A percentile compares a stretch with the other conserved stretches of the same genome.
Evolutionary conservation across 345 rosid genomes (phyloP).

Genomic region (Lenwebbia sp.): DNA sequence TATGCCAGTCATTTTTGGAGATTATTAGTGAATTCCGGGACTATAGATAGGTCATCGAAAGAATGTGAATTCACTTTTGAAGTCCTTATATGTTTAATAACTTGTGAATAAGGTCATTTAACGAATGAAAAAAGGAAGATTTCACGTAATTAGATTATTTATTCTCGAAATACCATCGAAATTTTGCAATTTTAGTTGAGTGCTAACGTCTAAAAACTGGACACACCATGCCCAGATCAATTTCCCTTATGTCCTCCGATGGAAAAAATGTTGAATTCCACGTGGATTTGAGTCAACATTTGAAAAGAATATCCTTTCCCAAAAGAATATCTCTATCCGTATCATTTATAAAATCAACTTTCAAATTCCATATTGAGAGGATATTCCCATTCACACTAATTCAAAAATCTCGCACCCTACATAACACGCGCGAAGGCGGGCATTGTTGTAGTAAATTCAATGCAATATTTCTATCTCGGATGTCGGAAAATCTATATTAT

Average conservation of each 20-base stretch:
- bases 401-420: neutral
- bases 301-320: neutral
- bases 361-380: neutral
- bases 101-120: too few relatives aligned
- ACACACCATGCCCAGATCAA: neutral
- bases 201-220: neutral
- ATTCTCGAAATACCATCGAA: rapidly evolving
- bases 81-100: too few relatives aligned
- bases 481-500: neutral
- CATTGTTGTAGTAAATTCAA: neutral
- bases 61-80: neutral
- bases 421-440: neutral
- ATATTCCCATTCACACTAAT: neutral
- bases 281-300: neutral
- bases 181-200: neutral
- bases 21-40: neutral
- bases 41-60: rapidly evolving
- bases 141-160: neutral
- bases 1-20: neutral
- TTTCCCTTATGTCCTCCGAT: neutral
- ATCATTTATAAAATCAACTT: neutral
- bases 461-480: neutral
- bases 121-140: neutral
- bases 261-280: neutral
- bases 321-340: neutral